Evolutionary conservation across 768 basidiomycete genomes (phyloP), one percentile per base, ranked within the genome.

Genomic region (Lactarius deliciosus): DNA sequence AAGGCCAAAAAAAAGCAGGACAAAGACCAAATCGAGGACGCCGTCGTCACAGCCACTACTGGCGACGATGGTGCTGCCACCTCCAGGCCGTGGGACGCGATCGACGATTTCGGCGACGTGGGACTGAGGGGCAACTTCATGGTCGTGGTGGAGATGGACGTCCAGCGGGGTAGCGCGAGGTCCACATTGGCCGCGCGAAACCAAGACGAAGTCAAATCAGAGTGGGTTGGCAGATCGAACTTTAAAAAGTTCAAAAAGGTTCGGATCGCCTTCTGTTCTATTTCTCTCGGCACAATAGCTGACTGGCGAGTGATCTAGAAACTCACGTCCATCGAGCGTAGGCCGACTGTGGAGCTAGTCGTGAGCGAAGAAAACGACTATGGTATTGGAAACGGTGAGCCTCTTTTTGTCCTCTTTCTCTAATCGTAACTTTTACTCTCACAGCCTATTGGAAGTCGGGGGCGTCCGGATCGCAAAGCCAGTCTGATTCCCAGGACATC

Each of bases 181-280:
- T 41, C 55, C 5, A 16, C 7, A 11, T 43, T n/a, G 22, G 1
- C 50, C 10, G 43, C 28, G 5, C 55, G 45, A 22, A n/a, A 5
- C 28, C 32, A 60, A 5, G 43, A 55, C 16, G 38, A 10, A 20
- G 30, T 43, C 2, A 43, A 56, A 13, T 67, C 73, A 2, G 70
- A 76, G 18, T 82, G 81, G 83, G 76, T 79, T 41, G 81, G 81
- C 8, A 78, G 77, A 57, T 82, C 82, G 0, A 85, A 91, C 72
- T 90, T 85, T 74, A 91, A 91, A 72, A 91, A 85, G 72, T 91
- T 91, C 68, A 89, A 85, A n/a, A 85, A 84, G 81, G 87, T 85
- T n/a, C 18, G 22, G 34, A 78, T 63, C 5, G 30, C n/a, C n/a
- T 5, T 20, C 20, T 50, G 22, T 16, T 8, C 18, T 45, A 16